These are phyloP conservation scores for Aaosphaeria pasadenensis DNA, from an alignment of 2,329 filamentous ascomycete genomes.

Conservation along the genomic window DNA sequence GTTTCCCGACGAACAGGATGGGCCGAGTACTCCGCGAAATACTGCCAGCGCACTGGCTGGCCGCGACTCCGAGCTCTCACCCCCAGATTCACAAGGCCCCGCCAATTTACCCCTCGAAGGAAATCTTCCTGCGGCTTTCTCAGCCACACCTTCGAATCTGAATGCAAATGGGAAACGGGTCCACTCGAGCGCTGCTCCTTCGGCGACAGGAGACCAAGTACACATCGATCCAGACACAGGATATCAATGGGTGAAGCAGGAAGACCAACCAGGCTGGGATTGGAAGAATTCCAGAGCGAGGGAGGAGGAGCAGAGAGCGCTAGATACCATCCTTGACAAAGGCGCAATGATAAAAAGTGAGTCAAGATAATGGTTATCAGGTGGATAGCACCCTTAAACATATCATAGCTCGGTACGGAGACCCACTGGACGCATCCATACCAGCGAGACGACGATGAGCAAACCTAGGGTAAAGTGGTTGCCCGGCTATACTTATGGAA, in stretches of 20 bases:
- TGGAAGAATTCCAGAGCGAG: conserved; percentile 36
- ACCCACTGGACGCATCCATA: conserved; percentile 31
- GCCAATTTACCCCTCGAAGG: conserved; percentile 4
- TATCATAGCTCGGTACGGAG: conserved; percentile 34
- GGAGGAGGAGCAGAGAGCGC: conserved; percentile 34
- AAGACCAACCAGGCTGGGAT: conserved; percentile 37
- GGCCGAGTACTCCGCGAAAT: conserved; percentile 43
- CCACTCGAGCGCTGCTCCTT: conserved; percentile 7
- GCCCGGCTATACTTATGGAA: no score
- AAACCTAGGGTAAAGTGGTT: no score
- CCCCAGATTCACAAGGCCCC: conserved; percentile 51
- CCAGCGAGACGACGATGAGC: conserved; percentile 25
- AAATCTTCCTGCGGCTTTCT: conserved; percentile 18
- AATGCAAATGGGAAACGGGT: conserved; percentile 39
- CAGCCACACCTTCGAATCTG: conserved; percentile 18
- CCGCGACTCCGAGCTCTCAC: conserved; percentile 49
- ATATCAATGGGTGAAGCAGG: conserved; percentile 34
- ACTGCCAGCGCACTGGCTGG: conserved; percentile 21
- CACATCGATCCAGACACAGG: conserved; percentile 28
- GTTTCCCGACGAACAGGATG: conserved; percentile 42
- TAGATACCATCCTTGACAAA: conserved; percentile 34
- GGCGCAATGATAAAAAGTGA: conserved; percentile 31
- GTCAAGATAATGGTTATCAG: conserved; percentile 2
- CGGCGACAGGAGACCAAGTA: conserved; percentile 10
- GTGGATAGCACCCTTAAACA: background rate